Evolutionary conservation across 2,329 filamentous ascomycete species (phyloP).

Genomic region (Aspergillus sp.): DNA sequence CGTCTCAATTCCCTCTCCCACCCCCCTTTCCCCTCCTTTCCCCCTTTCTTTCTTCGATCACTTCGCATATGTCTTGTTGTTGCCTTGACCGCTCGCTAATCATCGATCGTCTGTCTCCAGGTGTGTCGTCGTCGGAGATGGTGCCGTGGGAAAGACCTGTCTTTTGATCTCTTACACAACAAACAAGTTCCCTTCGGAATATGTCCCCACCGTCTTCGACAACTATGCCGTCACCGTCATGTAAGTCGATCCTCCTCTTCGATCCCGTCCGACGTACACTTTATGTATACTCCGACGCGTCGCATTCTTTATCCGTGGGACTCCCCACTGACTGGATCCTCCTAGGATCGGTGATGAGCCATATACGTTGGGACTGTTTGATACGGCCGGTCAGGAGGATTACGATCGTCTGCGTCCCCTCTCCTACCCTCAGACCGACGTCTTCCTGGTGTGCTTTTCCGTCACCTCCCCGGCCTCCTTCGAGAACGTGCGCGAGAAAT

Average conservation of each 20-base stretch:
- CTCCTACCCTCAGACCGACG: slow-evolving; percentile 97
- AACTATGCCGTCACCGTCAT: slow-evolving; percentile 99
- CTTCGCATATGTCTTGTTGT: slow-evolving; percentile 5
- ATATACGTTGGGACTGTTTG: slow-evolving; percentile 94
- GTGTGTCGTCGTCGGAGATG: slow-evolving; percentile 98
- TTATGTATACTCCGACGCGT: neutral
- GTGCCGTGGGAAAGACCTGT: slow-evolving; percentile 99
- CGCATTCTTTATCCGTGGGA: neutral
- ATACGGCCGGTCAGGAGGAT: slow-evolving; percentile 99
- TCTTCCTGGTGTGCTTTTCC: slow-evolving; percentile 98
- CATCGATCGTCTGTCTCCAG: slow-evolving; percentile 50
- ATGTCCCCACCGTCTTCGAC: slow-evolving; percentile 98
- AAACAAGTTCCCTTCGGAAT: slow-evolving; percentile 99
- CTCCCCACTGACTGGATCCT: slow-evolving; percentile 5
- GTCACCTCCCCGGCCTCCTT: slow-evolving; percentile 97
- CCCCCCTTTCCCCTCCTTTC: slow-evolving; percentile 5
- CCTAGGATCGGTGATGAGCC: slow-evolving; percentile 96
- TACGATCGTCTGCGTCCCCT: slow-evolving; percentile 95
- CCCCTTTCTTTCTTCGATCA: slow-evolving; percentile 11
- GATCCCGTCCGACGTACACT: neutral
- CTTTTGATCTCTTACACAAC: slow-evolving; percentile 99
- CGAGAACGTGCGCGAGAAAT: slow-evolving; percentile 98
- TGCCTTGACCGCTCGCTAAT: slow-evolving; percentile 15
- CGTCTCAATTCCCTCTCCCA: slow-evolving; percentile 9
- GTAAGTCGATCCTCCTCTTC: slow-evolving; percentile 58